phyloP scores from a whole-genome alignment of 2,329 filamentous ascomycete species.

The Ascochyta viciae-villosae region DNA sequence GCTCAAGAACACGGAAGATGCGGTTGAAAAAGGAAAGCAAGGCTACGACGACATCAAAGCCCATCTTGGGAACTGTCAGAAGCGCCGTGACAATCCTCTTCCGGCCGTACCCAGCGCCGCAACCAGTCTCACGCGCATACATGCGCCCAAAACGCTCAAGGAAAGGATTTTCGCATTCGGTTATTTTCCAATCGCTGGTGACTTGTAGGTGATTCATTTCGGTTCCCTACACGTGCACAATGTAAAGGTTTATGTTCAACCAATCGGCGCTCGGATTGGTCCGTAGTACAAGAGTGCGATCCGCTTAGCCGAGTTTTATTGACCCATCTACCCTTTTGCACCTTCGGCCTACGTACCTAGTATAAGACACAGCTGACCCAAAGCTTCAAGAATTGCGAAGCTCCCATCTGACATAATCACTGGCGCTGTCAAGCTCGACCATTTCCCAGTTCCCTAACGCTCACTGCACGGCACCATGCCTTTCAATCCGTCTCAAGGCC shows the following conservation, averaged over 20 bases:
- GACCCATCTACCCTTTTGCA: not conserved
- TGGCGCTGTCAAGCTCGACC: conserved; percentile 21
- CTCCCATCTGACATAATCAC: conserved; percentile 16
- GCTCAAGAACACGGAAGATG: conserved; percentile 19
- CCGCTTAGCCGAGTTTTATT: conserved; percentile 4
- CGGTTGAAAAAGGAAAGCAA: conserved; percentile 17
- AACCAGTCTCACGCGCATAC: conserved; percentile 14
- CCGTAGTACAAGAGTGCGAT: not conserved
- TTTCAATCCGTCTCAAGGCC: conserved; percentile 23
- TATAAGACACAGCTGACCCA: conserved; percentile 1
- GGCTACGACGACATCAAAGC: conserved; percentile 13
- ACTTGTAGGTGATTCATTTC: conserved; percentile 18
- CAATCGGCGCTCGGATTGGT: too few relatives aligned
- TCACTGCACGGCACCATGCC: conserved; percentile 21
- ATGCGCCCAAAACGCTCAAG: conserved; percentile 20
- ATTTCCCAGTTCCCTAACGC: conserved; percentile 15
- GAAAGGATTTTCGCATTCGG: conserved; percentile 18
- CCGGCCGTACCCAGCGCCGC: conserved; percentile 10
- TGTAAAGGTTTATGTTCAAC: too few relatives aligned
- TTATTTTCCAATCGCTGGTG: conserved; percentile 16
- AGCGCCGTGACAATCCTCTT: conserved; percentile 13
- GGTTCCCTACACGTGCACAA: not conserved
- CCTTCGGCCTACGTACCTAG: not conserved
- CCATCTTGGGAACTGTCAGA: conserved; percentile 19
- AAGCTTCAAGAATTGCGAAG: conserved; percentile 5